A percentile compares a stretch with the other conserved stretches of the same genome.
These are phyloP conservation scores for Acanthamoeba sp. DNA, from an alignment of 208 protist species.

Conservation along the genomic window DNA sequence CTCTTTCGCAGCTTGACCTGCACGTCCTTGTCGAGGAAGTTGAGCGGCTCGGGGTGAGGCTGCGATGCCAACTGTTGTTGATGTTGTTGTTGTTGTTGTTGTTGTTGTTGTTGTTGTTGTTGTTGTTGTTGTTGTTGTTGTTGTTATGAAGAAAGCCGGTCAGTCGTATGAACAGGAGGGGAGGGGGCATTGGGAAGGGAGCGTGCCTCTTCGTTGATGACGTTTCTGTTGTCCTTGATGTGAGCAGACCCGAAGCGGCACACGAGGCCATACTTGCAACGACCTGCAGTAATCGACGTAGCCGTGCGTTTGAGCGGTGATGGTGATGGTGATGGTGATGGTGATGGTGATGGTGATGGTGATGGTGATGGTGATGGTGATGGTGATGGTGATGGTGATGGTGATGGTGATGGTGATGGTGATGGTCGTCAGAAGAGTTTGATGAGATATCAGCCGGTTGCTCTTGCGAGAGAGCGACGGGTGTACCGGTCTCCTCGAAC, in stretches of 20 bases:
- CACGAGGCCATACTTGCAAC: conserved; percentile 42
- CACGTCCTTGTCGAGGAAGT: conserved; percentile 37
- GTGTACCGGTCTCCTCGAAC: conserved; percentile 51
- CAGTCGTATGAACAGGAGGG: no score
- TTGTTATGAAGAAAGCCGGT: no score
- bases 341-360: no score
- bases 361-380: no score
- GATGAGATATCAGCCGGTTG: no score
- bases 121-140: no score
- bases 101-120: no score
- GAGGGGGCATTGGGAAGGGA: neutral
- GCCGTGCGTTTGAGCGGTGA: no score
- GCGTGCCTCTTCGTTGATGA: conserved; percentile 39
- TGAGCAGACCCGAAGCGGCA: conserved; percentile 34
- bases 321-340: no score
- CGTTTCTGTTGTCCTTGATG: conserved; percentile 34
- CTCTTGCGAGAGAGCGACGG: neutral
- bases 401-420: no score
- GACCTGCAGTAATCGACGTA: neutral
- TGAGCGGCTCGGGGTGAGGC: neutral
- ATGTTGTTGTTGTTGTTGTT: conserved; percentile 17
- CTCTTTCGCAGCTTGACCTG: neutral
- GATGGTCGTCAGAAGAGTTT: no score
- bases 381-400: no score
- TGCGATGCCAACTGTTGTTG: neutral